Evolutionary conservation across 257 asterid species (phyloP).

Genomic region (Petunia secreta): DNA sequence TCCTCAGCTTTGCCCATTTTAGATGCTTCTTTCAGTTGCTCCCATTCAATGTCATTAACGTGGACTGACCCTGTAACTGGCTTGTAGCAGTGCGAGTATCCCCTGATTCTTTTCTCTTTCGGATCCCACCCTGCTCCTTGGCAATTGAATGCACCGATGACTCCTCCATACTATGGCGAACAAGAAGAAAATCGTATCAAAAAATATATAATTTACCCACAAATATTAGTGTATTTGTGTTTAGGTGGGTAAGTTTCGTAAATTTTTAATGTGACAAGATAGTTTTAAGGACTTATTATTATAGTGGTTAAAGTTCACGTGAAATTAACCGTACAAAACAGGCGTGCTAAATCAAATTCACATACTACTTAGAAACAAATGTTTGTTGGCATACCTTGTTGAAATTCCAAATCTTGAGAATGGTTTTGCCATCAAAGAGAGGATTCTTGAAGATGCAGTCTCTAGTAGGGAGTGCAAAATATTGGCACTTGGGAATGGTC

Average conservation of each 20-base stretch:
- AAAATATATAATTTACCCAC: too few species aligned
- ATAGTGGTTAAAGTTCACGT: neutral
- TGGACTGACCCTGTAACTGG: constrained; percentile 24
- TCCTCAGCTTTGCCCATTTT: constrained; percentile 28
- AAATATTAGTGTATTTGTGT: too few species aligned
- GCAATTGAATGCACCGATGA: constrained; percentile 76
- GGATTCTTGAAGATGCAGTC: constrained; percentile 67
- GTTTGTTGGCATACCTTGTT: constrained; percentile 42
- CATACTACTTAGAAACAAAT: neutral
- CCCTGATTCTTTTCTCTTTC: constrained; percentile 40
- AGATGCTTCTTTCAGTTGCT: constrained; percentile 40
- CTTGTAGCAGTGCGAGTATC: constrained; percentile 25
- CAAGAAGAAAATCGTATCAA: neutral
- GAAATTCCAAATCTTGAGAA: constrained; percentile 81
- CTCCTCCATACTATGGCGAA: constrained; percentile 51
- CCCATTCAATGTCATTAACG: constrained; percentile 49
- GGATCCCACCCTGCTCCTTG: constrained; percentile 66
- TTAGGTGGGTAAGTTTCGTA: too few species aligned
- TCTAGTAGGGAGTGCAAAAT: constrained; percentile 69
- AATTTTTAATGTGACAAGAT: neutral
- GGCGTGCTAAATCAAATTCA: neutral
- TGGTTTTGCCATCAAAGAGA: constrained; percentile 67
- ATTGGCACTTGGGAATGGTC: constrained; percentile 60
- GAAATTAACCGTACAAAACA: neutral
- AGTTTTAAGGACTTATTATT: neutral